Percentiles rank a stretch among this genome's conserved stretches.
Conservation (phyloP, 805 yeast species). For the Sugiyamaella valdiviana region DNA sequence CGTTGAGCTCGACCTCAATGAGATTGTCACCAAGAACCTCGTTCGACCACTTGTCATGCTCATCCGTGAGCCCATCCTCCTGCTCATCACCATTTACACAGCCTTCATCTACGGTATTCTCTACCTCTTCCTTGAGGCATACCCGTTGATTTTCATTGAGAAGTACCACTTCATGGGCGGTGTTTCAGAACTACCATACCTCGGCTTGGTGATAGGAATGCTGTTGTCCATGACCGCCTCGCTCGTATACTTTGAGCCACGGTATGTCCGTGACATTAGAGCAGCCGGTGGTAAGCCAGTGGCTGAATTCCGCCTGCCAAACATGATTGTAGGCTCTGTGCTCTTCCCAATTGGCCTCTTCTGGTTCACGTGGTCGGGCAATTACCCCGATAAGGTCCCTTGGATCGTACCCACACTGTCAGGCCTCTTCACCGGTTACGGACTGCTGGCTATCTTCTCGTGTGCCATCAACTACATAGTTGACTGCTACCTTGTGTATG, state of each 20-base stretch:
- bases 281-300: conserved; percentile 52
- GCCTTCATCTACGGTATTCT: conserved; percentile 76
- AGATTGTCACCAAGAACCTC: conserved; percentile 55
- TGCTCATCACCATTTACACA: conserved; percentile 59
- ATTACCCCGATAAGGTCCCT: conserved; percentile 60
- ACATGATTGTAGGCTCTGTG: conserved; percentile 68
- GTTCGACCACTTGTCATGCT: conserved; percentile 64
- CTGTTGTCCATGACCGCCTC: conserved; percentile 49
- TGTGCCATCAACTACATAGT: conserved; percentile 67
- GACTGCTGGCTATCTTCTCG: conserved; percentile 61
- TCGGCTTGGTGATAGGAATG: conserved; percentile 68
- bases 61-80: conserved; percentile 60
- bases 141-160: conserved; percentile 64
- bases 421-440: conserved; percentile 63
- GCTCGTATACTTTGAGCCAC: conserved; percentile 47
- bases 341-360: conserved; percentile 73
- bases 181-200: conserved; percentile 69
- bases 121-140: conserved; percentile 64
- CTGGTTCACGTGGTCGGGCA: conserved; percentile 89
- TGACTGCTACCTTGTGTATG: conserved; percentile 62
- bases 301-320: conserved; percentile 79
- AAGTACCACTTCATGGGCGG: conserved; percentile 52
- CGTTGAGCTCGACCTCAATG: conserved; percentile 47
- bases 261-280: conserved; percentile 43
- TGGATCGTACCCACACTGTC: conserved; percentile 76